Percentiles rank a stretch among this genome's conserved stretches.
Conservation (phyloP, 306 rosid genomes). For the Lupinus albus region DNA sequence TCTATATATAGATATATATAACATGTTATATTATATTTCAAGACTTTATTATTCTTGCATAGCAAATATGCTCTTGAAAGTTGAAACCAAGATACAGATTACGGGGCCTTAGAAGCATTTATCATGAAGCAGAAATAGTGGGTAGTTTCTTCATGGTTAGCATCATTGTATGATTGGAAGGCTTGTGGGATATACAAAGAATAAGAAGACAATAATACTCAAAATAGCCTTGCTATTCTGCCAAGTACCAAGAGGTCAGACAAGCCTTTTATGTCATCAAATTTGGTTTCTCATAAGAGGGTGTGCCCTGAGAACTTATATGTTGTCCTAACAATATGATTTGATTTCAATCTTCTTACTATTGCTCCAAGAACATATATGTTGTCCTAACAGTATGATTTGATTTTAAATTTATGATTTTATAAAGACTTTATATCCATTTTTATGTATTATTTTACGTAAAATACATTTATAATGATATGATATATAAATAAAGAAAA, state of each 20-base stretch:
- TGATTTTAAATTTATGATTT: too few species aligned
- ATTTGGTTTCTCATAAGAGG: too few species aligned
- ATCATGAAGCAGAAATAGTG: conserved; percentile 42
- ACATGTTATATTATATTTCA: conserved; percentile 8
- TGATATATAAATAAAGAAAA: too few species aligned
- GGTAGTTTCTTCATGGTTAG: conserved; percentile 29
- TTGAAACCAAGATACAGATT: conserved; percentile 10
- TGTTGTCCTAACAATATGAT: too few species aligned
- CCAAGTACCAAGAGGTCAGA: conserved; percentile 42
- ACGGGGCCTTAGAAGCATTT: conserved; percentile 14
- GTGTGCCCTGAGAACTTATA: too few species aligned
- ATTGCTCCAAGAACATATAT: too few species aligned
- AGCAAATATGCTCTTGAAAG: conserved; percentile 21
- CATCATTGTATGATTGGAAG: conserved; percentile 27
- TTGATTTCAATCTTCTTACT: too few species aligned
- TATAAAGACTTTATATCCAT: too few species aligned
- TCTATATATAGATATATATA: conserved; percentile 25
- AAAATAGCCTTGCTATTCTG: conserved; percentile 32
- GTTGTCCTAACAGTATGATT: too few species aligned
- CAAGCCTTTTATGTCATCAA: conserved; percentile 37
- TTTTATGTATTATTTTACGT: too few species aligned
- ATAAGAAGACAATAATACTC: conserved; percentile 34
- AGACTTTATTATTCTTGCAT: conserved; percentile 7
- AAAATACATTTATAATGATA: too few species aligned
- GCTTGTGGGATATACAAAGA: conserved; percentile 18